Evolutionary conservation across 129 eudicot species (phyloP).

Genomic region (Pseudognaphalium luteoalbum): DNA sequence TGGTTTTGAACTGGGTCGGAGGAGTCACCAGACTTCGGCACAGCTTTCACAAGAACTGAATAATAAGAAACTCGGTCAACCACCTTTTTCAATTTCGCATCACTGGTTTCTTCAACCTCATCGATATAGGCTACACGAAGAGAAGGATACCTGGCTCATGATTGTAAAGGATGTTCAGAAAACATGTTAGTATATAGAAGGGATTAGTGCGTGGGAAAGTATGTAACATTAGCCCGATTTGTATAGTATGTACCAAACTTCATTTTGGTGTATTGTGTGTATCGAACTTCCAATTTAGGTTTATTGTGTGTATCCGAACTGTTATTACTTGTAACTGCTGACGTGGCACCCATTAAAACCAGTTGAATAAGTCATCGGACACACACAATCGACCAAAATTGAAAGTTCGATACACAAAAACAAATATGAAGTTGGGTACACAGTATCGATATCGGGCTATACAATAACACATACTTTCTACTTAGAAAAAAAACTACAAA

Average conservation of each 20-base stretch:
- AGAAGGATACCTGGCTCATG: slow-evolving; percentile 80
- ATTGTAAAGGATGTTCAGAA: slow-evolving; percentile 14
- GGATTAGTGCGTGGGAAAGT: too few relatives aligned
- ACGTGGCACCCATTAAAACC: too few relatives aligned
- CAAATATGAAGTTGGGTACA: too few relatives aligned
- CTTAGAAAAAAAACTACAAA: background rate
- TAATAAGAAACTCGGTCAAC: slow-evolving; percentile 65
- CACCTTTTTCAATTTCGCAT: slow-evolving; percentile 47
- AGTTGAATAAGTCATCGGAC: too few relatives aligned
- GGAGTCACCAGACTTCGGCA: slow-evolving; percentile 72
- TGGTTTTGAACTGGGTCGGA: slow-evolving; percentile 70
- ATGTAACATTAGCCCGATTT: too few relatives aligned
- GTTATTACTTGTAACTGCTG: too few relatives aligned
- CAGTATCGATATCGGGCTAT: background rate
- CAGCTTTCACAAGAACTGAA: slow-evolving; percentile 91
- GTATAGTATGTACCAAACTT: too few relatives aligned
- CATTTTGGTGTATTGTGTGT: too few relatives aligned
- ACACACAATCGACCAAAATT: too few relatives aligned
- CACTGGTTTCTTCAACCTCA: slow-evolving; percentile 77
- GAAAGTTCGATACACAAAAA: too few relatives aligned
- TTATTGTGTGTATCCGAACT: too few relatives aligned
- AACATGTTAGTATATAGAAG: background rate
- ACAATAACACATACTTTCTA: slow-evolving; percentile 1
- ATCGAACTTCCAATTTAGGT: too few relatives aligned
- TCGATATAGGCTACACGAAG: slow-evolving; percentile 88